A percentile compares a stretch with the other conserved stretches of the same genome.
These are phyloP conservation scores for Thalassiosira pacifica DNA, from an alignment of 352 stramenopile species.

Conservation along the genomic window DNA sequence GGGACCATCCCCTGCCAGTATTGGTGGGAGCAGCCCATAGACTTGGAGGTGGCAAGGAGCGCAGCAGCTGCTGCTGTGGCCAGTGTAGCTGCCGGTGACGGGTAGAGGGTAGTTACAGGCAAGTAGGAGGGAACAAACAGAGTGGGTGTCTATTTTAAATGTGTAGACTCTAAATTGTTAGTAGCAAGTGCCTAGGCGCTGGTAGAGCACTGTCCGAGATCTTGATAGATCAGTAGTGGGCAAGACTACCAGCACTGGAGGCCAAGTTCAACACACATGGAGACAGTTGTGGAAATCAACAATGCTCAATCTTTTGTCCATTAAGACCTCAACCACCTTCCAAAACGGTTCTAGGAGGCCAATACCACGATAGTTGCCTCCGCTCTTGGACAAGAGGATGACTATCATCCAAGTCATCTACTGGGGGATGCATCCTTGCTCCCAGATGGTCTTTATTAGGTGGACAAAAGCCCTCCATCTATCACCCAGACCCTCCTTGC, in stretches of 20 bases:
- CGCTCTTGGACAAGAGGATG: not conserved
- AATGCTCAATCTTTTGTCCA: not conserved
- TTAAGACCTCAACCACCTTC: not conserved
- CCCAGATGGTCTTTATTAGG: not conserved
- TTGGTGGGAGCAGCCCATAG: slow-evolving; percentile 3
- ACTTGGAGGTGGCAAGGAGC: slow-evolving; percentile 1
- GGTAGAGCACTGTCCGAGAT: not conserved
- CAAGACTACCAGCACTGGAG: not conserved
- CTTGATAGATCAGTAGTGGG: not conserved
- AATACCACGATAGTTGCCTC: not conserved
- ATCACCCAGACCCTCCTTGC: not conserved
- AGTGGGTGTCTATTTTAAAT: not conserved
- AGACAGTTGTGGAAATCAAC: not conserved
- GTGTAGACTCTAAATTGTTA: not conserved
- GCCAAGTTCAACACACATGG: not conserved
- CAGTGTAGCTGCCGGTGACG: not conserved
- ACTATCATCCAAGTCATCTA: not conserved
- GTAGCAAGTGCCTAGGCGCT: not conserved
- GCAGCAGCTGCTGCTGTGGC: too few relatives aligned
- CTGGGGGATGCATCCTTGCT: too few relatives aligned
- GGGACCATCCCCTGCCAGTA: not conserved
- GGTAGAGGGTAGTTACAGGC: not conserved
- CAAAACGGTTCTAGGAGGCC: not conserved
- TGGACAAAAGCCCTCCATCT: not conserved
- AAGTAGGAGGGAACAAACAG: not conserved